Evolutionary conservation across 495 filamentous ascomycete species (phyloP), one percentile per base, ranked within the genome.

Genomic region (Jackrogersella minutella): DNA sequence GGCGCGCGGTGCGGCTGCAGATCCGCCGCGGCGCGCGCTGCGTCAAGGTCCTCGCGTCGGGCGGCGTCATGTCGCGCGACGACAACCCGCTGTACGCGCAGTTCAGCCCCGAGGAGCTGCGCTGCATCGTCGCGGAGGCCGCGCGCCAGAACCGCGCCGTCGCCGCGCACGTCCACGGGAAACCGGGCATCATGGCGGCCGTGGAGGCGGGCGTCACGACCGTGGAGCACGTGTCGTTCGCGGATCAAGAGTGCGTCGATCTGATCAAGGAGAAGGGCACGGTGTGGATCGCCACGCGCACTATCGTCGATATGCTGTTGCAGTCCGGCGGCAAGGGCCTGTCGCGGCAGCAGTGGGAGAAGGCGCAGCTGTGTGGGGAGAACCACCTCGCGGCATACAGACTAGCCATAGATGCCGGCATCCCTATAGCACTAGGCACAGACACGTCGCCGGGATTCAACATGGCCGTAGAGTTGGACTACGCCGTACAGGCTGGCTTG

Each of bases 141-240:
- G 68, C 59, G 30, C 72, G 83, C 2, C 74, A 77, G 53, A 71
- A 76, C 5, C 72, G 79, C 0, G 74, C 75, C 1, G 80, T 85
- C 11, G 83, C 81, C 0, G 81, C 83, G 3, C 83, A 85, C 50
- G 78, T 76, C 17, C 81, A 83, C 43, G 82, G 83, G 2, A 84
- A 84, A 58, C 71, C 77, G 10, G 83, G 83, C 1, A 85, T 85
- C 34, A 10, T 85, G 60, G 80, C 79, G 5, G 80, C 80, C 4
- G 65, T 84, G 21, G 66, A 72, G 21, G 80, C 80, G 0, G 82
- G 82, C 5, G 79, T 79, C 10, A 68, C 61, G 43, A 82, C 77
- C 0, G 78, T 85, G 17, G 83, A 84, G 55, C 82, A 85, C 40
- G 81, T 78, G 17, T 71, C 66, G 33, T 77, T 74, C 51, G 64